Evolutionary conservation across 2,329 filamentous ascomycete genomes (phyloP).

Genomic region (Aspergillus nomiae): DNA sequence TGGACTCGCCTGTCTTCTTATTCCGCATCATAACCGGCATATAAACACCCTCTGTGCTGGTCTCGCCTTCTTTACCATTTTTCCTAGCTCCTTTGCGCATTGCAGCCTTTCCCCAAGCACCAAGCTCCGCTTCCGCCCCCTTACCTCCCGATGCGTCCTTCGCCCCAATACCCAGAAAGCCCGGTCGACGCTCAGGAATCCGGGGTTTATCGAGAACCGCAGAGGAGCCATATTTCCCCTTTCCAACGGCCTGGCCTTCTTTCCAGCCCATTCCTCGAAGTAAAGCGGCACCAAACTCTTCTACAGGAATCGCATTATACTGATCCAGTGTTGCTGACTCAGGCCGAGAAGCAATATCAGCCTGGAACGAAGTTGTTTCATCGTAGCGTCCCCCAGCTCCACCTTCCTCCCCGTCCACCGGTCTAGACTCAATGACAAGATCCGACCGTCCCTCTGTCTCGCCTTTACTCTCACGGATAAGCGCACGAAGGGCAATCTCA

Average conservation of each 20-base stretch:
- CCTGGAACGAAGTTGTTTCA: constrained; percentile 63
- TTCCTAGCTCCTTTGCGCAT: constrained; percentile 60
- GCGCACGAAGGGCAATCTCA: constrained; percentile 66
- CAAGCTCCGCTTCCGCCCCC: constrained; percentile 67
- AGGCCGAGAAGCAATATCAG: constrained; percentile 71
- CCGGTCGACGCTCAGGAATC: constrained; percentile 70
- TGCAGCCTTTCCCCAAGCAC: constrained; percentile 72
- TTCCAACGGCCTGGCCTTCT: constrained; percentile 61
- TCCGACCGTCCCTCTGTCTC: constrained; percentile 47
- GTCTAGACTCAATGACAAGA: constrained; percentile 54
- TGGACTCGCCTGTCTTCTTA: constrained; percentile 62
- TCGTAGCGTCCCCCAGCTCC: constrained; percentile 27
- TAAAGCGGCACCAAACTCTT: constrained; percentile 89
- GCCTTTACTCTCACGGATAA: constrained; percentile 59
- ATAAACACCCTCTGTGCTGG: constrained; percentile 53
- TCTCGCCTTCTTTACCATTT: constrained; percentile 50
- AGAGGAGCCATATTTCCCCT: constrained; percentile 51
- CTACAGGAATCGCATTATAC: constrained; percentile 86
- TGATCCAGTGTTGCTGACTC: constrained; percentile 77
- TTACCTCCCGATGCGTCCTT: constrained; percentile 67
- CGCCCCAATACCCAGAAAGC: constrained; percentile 83
- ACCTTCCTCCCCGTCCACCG: constrained; percentile 21
- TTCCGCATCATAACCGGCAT: constrained; percentile 64
- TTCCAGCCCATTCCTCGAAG: constrained; percentile 97
- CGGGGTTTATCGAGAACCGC: constrained; percentile 57